These are phyloP conservation scores for Trichophyton schoenleinii DNA, from an alignment of 2,329 filamentous ascomycete species.

Conservation along the genomic window DNA sequence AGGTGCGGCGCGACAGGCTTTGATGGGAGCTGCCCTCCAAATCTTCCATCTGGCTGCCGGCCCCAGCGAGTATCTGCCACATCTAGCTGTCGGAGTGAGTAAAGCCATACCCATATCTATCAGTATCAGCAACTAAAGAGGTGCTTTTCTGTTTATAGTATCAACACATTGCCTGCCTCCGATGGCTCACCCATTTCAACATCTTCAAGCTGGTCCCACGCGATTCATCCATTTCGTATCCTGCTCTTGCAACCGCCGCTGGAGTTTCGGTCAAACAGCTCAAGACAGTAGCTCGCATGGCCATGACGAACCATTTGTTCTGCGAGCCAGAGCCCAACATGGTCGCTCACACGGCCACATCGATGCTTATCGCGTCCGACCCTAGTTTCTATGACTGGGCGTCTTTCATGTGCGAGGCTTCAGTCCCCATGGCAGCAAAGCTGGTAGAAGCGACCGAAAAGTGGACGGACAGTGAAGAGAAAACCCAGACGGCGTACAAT, in stretches of 20 bases:
- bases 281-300: constrained; percentile 38
- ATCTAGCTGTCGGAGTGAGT: constrained; percentile 4
- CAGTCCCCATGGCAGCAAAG: constrained; percentile 13
- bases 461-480: constrained; percentile 14
- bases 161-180: constrained; percentile 18
- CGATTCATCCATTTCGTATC: constrained; percentile 16
- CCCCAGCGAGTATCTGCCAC: constrained; percentile 13
- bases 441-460: constrained; percentile 18
- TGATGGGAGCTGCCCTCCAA: constrained; percentile 16
- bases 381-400: constrained; percentile 37
- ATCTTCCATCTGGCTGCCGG: constrained; percentile 17
- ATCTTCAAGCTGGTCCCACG: constrained; percentile 21
- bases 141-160: constrained; percentile 9
- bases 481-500: constrained; percentile 18
- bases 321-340: constrained; percentile 38
- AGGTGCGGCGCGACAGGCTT: constrained; percentile 11
- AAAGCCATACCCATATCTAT: not conserved
- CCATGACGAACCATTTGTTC: constrained; percentile 48
- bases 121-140: not conserved
- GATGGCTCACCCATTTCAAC: constrained; percentile 21
- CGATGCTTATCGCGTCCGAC: constrained; percentile 32
- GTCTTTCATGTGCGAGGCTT: constrained; percentile 34
- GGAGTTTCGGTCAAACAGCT: constrained; percentile 18
- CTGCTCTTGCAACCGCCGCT: constrained; percentile 17
- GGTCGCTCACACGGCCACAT: constrained; percentile 46